These are phyloP conservation scores for Amanita thiersii DNA, from an alignment of 768 basidiomycete genomes.

Conservation along the genomic window DNA sequence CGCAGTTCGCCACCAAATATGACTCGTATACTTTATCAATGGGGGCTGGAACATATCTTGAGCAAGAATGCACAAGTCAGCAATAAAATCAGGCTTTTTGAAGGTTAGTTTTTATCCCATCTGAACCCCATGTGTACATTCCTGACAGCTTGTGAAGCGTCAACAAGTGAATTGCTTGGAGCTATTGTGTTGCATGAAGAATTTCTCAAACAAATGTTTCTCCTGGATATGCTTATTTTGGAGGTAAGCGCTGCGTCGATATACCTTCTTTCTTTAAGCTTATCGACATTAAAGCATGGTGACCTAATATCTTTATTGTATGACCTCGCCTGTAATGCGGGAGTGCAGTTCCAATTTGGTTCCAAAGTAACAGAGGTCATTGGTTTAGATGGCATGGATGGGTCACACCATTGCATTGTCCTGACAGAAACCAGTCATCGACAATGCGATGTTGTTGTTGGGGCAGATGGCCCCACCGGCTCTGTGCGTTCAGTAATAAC, in stretches of 20 bases:
- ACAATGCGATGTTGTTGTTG: slow-evolving; percentile 46
- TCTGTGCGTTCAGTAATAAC: slow-evolving; percentile 25
- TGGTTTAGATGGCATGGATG: slow-evolving; percentile 31
- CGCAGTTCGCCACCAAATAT: slow-evolving; percentile 45
- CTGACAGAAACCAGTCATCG: slow-evolving; percentile 15
- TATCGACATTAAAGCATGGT: slow-evolving; percentile 30
- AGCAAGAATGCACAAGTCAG: slow-evolving; percentile 26
- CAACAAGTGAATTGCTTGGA: slow-evolving; percentile 36
- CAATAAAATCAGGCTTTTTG: slow-evolving; percentile 20
- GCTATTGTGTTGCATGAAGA: slow-evolving; percentile 37
- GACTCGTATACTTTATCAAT: slow-evolving; percentile 44
- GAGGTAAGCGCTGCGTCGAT: slow-evolving; percentile 23
- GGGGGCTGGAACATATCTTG: slow-evolving; percentile 43
- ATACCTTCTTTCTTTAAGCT: slow-evolving; percentile 1
- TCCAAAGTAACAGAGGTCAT: slow-evolving; percentile 27
- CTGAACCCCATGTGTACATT: too few relatives aligned
- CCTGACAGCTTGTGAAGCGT: slow-evolving; percentile 22
- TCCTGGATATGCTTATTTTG: slow-evolving; percentile 16
- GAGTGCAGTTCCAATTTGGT: slow-evolving; percentile 38
- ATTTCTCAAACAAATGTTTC: slow-evolving; percentile 28
- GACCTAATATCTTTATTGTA: slow-evolving; percentile 42
- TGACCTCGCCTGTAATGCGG: slow-evolving; percentile 35
- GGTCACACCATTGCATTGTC: not conserved
- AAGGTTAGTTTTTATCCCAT: slow-evolving; percentile 13
- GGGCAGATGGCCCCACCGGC: slow-evolving; percentile 49